A percentile compares a stretch with the other conserved stretches of the same genome.
Conservation (phyloP, 305 asterid species). For the Fraxinus paxiana region DNA sequence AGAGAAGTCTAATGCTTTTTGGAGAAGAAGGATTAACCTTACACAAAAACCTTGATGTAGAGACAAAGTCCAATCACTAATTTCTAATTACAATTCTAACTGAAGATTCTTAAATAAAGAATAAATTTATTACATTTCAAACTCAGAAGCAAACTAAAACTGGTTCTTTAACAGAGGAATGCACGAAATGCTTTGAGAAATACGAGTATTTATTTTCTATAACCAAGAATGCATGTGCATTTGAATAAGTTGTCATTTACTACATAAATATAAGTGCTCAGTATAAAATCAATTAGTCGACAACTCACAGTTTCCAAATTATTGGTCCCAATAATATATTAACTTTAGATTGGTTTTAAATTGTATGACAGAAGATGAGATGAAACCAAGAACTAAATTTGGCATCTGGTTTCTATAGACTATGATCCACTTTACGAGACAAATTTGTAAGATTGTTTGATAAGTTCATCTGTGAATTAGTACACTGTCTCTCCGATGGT, state of each 20-base stretch:
- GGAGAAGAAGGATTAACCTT: background rate
- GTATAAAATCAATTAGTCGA: background rate
- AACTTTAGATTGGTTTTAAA: background rate
- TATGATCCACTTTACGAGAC: background rate
- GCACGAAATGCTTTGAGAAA: constrained; percentile 8
- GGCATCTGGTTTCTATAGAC: background rate
- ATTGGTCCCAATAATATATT: background rate
- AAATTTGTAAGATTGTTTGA: background rate
- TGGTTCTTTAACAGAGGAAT: background rate
- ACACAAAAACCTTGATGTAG: background rate
- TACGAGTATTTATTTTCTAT: background rate
- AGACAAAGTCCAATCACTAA: background rate
- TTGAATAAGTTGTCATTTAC: constrained; percentile 2
- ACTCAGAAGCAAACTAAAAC: background rate
- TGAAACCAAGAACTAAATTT: background rate
- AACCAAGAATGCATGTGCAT: constrained; percentile 12
- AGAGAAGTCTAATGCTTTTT: background rate
- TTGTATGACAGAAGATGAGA: background rate
- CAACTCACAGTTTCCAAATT: background rate
- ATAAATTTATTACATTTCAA: background rate
- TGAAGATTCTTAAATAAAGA: constrained; percentile 4
- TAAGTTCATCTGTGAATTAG: background rate
- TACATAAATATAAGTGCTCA: background rate
- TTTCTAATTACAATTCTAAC: background rate
- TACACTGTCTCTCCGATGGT: background rate